Evolutionary conservation across 106 monocot species (phyloP).

Genomic region (Acorus gramineus): DNA sequence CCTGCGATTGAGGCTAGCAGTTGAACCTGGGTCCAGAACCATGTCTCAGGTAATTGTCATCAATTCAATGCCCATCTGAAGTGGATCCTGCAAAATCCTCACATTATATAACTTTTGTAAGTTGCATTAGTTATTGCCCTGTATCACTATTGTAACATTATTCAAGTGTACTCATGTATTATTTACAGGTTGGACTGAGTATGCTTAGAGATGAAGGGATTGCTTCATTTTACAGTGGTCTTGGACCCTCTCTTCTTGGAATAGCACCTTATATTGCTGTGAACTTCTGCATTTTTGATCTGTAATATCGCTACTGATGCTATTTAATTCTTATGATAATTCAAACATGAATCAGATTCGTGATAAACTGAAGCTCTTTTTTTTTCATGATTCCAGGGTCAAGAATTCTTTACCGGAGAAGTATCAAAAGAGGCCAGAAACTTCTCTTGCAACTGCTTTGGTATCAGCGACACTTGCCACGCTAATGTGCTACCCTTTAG

Average conservation of each 20-base stretch:
- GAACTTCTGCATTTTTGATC: conserved; percentile 96
- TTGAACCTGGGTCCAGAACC: conserved; percentile 75
- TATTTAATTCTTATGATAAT: not conserved
- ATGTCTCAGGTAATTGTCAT: conserved; percentile 73
- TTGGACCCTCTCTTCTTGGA: conserved; percentile 87
- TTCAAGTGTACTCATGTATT: not conserved
- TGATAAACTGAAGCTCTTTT: conserved; percentile 5
- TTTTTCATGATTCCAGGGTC: conserved; percentile 31
- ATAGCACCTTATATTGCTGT: conserved; percentile 98
- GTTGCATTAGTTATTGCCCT: too few species aligned
- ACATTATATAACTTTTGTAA: too few species aligned
- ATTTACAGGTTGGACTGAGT: conserved; percentile 66
- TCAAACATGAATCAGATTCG: conserved; percentile 2
- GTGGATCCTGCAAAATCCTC: too few species aligned
- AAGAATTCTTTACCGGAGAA: conserved; percentile 96
- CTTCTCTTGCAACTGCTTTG: conserved; percentile 76
- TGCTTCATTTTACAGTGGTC: conserved; percentile 82
- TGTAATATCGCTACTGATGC: conserved; percentile 40
- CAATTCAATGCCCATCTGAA: not conserved
- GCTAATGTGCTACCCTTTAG: conserved; percentile 87
- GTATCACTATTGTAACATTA: not conserved
- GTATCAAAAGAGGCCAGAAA: conserved; percentile 75
- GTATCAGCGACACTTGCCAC: conserved; percentile 87
- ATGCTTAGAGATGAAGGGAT: conserved; percentile 94
- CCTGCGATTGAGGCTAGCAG: conserved; percentile 75